Percentiles rank a stretch among this genome's conserved stretches.
Conservation (phyloP, 2,329 filamentous ascomycete genomes). For the Simplicillium sp. region DNA sequence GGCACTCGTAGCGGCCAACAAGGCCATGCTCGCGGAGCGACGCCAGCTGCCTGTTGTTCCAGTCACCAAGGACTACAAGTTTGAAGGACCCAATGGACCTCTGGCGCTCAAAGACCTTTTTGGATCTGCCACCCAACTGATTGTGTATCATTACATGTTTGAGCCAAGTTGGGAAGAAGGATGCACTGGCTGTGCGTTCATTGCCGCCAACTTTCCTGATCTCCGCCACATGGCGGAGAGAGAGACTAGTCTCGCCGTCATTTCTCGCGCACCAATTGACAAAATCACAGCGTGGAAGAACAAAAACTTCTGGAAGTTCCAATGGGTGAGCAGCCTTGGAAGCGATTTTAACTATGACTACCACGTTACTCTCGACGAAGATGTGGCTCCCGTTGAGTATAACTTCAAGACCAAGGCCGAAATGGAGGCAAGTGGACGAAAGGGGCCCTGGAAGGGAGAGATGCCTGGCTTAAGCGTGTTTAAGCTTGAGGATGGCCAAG, state of each 20-base stretch:
- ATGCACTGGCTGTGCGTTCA: conserved; percentile 22
- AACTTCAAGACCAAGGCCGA: conserved; percentile 5
- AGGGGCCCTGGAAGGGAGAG: conserved; percentile 11
- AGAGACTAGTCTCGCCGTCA: conserved; percentile 19
- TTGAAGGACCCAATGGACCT: conserved; percentile 17
- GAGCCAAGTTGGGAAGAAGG: conserved; percentile 15
- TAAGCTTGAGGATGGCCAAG: conserved; percentile 11
- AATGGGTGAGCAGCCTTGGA: conserved; percentile 19
- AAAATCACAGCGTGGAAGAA: conserved; percentile 21
- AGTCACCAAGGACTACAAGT: conserved; percentile 18
- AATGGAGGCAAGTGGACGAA: conserved; percentile 12
- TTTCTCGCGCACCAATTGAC: conserved; percentile 21
- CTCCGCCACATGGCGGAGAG: conserved; percentile 19
- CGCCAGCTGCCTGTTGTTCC: conserved; percentile 22
- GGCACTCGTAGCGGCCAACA: conserved; percentile 9
- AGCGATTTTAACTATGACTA: conserved; percentile 24
- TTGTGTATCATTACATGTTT: conserved; percentile 31
- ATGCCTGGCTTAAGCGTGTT: conserved; percentile 19
- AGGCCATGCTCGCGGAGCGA: conserved; percentile 14
- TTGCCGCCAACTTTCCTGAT: conserved; percentile 22
- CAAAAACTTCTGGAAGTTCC: conserved; percentile 24
- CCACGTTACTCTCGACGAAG: conserved; percentile 15
- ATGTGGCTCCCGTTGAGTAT: conserved; percentile 11
- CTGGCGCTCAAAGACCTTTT: conserved; percentile 14
- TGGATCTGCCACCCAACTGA: conserved; percentile 14